Conservation (phyloP, 192 early-diverging fungal species). For the Umbelopsis ramanniana region DNA sequence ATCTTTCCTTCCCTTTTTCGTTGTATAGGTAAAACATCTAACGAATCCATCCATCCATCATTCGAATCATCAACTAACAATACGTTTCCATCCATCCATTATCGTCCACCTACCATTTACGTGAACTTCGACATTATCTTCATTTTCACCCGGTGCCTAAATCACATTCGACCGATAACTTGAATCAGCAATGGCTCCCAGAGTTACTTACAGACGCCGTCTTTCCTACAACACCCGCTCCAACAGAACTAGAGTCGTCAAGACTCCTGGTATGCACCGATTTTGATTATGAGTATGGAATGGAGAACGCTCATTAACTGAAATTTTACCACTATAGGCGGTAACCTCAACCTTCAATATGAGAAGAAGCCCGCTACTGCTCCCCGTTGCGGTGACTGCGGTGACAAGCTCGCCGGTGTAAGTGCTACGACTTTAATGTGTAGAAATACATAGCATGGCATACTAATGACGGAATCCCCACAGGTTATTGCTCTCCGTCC, state of each 20-base stretch:
- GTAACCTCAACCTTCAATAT: conserved; percentile 90
- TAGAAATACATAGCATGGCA: neutral
- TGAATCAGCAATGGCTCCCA: conserved; percentile 65
- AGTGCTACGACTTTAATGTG: conserved; percentile 30
- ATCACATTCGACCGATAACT: neutral
- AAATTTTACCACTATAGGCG: conserved; percentile 55
- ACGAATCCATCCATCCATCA: conserved; percentile 18
- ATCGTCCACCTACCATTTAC: neutral
- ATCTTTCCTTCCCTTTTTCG: conserved; percentile 22
- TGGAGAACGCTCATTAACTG: neutral
- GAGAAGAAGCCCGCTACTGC: conserved; percentile 91
- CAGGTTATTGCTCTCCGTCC: conserved; percentile 80
- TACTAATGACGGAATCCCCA: neutral
- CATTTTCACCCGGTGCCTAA: neutral
- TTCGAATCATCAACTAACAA: neutral
- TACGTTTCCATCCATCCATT: conserved; percentile 3
- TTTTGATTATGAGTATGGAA: neutral
- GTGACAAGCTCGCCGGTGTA: conserved; percentile 85
- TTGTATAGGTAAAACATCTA: conserved; percentile 21
- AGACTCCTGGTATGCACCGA: conserved; percentile 75
- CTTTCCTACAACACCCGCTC: conserved; percentile 91
- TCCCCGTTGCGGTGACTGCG: conserved; percentile 98
- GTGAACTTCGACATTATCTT: conserved; percentile 6
- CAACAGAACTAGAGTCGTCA: conserved; percentile 83
- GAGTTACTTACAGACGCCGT: conserved; percentile 84